Percentiles rank a stretch among this genome's conserved stretches.
Conservation (phyloP, 163 green algal genomes). For the Picocystis sp. region DNA sequence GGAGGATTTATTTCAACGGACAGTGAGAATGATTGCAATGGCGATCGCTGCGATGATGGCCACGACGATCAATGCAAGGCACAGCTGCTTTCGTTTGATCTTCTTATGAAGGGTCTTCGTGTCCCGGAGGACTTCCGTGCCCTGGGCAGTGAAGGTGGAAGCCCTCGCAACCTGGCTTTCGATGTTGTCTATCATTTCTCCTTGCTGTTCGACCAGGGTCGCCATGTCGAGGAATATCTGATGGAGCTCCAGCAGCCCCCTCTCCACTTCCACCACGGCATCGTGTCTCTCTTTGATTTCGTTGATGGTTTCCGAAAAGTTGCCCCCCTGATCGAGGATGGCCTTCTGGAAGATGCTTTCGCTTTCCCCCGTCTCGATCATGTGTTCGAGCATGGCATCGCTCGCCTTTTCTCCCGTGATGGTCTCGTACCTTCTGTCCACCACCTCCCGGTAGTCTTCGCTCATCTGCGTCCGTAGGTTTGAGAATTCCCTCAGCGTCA, state of each 20-base stretch:
- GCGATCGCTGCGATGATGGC: too few relatives aligned
- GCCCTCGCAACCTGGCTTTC: slow-evolving; percentile 3
- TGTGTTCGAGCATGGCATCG: slow-evolving; percentile 45
- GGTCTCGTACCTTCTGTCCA: slow-evolving; percentile 76
- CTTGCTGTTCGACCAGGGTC: slow-evolving; percentile 16
- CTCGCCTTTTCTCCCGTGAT: slow-evolving; percentile 8
- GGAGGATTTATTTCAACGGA: too few relatives aligned
- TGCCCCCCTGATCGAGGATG: slow-evolving; percentile 39
- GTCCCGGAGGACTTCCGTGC: too few relatives aligned
- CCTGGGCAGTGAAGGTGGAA: too few relatives aligned
- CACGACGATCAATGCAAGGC: too few relatives aligned
- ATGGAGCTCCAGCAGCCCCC: slow-evolving; percentile 14
- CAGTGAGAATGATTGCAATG: too few relatives aligned
- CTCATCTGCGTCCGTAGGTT: too few relatives aligned
- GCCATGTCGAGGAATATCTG: slow-evolving; percentile 23
- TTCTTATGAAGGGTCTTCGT: too few relatives aligned
- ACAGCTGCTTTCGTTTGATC: too few relatives aligned
- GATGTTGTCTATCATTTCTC: slow-evolving; percentile 19
- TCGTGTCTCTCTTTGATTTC: slow-evolving; percentile 16
- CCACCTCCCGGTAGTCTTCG: slow-evolving; percentile 44
- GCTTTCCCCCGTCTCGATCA: slow-evolving; percentile 90
- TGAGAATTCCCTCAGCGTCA: too few relatives aligned
- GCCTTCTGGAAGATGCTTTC: slow-evolving; percentile 94
- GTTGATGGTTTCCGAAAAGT: slow-evolving; percentile 11
- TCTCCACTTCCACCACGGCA: slow-evolving; percentile 13